Percentiles rank a stretch among this genome's conserved stretches.
Conservation (phyloP, 495 filamentous ascomycete genomes). For the Mycothermus thermophilus region DNA sequence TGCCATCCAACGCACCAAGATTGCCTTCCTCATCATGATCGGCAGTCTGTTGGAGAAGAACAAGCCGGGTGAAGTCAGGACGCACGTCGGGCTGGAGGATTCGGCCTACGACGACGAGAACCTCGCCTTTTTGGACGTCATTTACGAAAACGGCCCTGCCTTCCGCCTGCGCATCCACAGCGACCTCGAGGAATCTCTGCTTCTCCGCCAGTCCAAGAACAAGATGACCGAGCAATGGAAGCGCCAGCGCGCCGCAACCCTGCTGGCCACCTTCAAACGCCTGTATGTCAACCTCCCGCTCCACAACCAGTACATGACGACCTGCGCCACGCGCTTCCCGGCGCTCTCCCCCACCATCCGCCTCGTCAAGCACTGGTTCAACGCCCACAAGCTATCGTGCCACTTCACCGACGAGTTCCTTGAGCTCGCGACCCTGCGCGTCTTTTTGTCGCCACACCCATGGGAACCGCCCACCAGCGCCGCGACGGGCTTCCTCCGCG, state of each 20-base stretch:
- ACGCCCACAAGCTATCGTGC: constrained; percentile 58
- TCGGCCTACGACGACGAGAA: constrained; percentile 52
- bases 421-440: constrained; percentile 60
- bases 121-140: constrained; percentile 67
- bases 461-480: constrained; percentile 65
- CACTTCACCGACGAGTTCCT: constrained; percentile 70
- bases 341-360: constrained; percentile 72
- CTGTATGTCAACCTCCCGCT: constrained; percentile 58
- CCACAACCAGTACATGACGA: constrained; percentile 65
- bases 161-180: constrained; percentile 62
- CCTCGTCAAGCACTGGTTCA: constrained; percentile 84
- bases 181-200: constrained; percentile 70
- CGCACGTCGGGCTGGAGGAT: constrained; percentile 71
- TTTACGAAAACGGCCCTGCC: constrained; percentile 50
- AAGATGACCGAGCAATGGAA: constrained; percentile 44
- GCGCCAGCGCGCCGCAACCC: constrained; percentile 51
- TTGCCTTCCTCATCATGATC: constrained; percentile 79
- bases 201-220: constrained; percentile 66
- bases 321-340: constrained; percentile 67
- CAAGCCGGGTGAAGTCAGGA: constrained; percentile 36
- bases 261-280: constrained; percentile 57
- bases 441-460: constrained; percentile 71
- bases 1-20: constrained; percentile 86
- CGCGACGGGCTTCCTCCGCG: constrained; percentile 70
- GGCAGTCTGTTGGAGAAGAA: constrained; percentile 48